These are phyloP conservation scores for Boletus pseudo-olivaceus DNA, from an alignment of 768 basidiomycete genomes.

Conservation along the genomic window DNA sequence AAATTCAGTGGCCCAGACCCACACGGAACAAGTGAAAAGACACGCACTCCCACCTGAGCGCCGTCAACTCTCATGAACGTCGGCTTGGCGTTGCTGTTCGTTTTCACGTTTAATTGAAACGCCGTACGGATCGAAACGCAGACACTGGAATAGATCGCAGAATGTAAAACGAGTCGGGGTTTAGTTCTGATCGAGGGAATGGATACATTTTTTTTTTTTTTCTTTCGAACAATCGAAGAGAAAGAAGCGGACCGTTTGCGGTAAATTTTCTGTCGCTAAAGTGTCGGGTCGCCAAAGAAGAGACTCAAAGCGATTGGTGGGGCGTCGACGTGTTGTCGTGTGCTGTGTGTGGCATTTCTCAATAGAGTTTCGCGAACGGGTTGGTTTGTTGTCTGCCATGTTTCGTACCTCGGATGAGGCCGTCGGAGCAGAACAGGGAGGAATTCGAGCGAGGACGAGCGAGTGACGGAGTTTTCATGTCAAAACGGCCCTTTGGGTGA, in stretches of 20 bases:
- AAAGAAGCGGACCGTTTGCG: background rate
- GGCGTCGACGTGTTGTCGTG: no score
- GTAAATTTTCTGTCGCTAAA: background rate
- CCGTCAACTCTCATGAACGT: background rate
- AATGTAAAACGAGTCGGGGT: background rate
- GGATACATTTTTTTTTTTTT: background rate
- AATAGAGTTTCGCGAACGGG: background rate
- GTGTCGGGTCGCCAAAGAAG: background rate
- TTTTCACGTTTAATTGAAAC: background rate
- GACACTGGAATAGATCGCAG: background rate
- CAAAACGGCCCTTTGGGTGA: slow-evolving; percentile 6
- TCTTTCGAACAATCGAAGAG: background rate
- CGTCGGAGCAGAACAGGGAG: slow-evolving; percentile 1
- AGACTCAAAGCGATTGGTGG: background rate
- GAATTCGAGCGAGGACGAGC: slow-evolving; percentile 2
- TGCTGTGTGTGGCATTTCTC: no score
- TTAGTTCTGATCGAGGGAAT: background rate
- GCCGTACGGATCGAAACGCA: background rate
- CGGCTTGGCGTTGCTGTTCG: background rate
- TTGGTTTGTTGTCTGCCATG: background rate
- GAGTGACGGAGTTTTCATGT: slow-evolving; percentile 8
- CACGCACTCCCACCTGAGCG: no score
- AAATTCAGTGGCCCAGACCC: no score
- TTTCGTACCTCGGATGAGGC: no score
- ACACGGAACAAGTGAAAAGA: no score